A percentile compares a stretch with the other conserved stretches of the same genome.
Conservation (phyloP, 345 rosid species). For the Gossypium anomalum region DNA sequence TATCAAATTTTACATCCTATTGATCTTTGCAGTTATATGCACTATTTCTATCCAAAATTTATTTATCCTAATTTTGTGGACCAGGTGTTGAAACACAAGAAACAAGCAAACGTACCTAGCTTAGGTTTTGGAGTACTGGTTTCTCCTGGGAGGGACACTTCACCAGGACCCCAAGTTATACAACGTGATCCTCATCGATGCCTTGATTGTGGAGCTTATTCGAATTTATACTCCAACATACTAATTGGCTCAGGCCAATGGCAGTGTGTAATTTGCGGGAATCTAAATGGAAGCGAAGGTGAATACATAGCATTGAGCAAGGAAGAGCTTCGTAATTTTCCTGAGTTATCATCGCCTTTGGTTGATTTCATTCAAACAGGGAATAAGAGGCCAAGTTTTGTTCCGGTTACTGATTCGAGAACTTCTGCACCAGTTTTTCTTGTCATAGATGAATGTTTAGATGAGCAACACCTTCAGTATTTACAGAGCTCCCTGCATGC, state of each 20-base stretch:
- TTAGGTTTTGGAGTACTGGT: conserved; percentile 92
- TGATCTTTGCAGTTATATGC: background rate
- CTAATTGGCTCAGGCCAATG: conserved; percentile 92
- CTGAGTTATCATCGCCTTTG: conserved; percentile 68
- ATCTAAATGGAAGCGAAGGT: conserved; percentile 75
- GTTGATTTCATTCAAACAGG: conserved; percentile 90
- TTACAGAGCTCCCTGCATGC: conserved; percentile 98
- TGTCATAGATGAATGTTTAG: conserved; percentile 94
- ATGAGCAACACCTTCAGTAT: conserved; percentile 93
- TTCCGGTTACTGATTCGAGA: conserved; percentile 86
- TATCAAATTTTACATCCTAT: background rate
- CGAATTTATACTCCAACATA: conserved; percentile 75
- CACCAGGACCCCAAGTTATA: conserved; percentile 68
- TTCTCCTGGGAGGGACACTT: conserved; percentile 79
- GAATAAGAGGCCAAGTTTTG: conserved; percentile 74
- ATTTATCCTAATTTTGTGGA: background rate
- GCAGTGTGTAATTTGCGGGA: conserved; percentile 83
- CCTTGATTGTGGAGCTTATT: conserved; percentile 84
- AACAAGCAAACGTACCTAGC: conserved; percentile 80
- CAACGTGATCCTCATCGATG: conserved; percentile 92
- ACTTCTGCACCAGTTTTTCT: conserved; percentile 81
- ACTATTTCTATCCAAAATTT: background rate
- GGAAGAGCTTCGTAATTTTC: conserved; percentile 66
- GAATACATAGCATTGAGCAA: conserved; percentile 76
- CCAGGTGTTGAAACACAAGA: conserved; percentile 83